phyloP scores from a whole-genome alignment of 148 eudicot species.

The Limonium bicolor region DNA sequence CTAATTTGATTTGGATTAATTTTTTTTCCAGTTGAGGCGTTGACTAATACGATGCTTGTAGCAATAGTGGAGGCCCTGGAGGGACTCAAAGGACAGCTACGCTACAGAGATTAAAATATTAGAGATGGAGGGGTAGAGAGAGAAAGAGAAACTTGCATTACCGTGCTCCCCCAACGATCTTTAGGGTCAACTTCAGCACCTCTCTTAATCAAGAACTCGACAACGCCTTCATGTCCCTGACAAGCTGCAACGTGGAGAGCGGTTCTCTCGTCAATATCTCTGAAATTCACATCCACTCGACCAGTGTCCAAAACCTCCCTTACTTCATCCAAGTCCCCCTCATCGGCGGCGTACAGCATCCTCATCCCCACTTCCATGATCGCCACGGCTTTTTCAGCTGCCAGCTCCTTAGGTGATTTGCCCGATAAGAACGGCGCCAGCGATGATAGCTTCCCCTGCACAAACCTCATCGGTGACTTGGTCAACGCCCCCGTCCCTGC shows the following conservation, averaged over 20 bases:
- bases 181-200: constrained; percentile 60
- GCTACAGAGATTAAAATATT: too few species aligned
- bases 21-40: too few species aligned
- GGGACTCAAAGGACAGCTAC: too few species aligned
- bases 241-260: constrained; percentile 85
- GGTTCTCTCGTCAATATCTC: constrained; percentile 68
- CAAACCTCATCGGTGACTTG: constrained; percentile 24
- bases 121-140: too few species aligned
- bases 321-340: constrained; percentile 63
- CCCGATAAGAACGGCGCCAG: constrained; percentile 3
- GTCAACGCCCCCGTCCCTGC: neutral
- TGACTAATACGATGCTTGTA: too few species aligned
- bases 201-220: constrained; percentile 31
- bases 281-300: constrained; percentile 48
- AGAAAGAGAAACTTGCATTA: constrained; percentile 12
- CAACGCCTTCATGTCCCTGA: constrained; percentile 59
- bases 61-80: too few species aligned
- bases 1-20: too few species aligned
- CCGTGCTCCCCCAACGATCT: constrained; percentile 99
- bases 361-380: constrained; percentile 24
- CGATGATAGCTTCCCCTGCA: constrained; percentile 63
- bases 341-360: constrained; percentile 61
- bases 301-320: constrained; percentile 47
- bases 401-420: neutral
- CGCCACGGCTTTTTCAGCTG: constrained; percentile 1